phyloP scores from a whole-genome alignment of 805 yeast genomes.

The Candida ortonii region DNA sequence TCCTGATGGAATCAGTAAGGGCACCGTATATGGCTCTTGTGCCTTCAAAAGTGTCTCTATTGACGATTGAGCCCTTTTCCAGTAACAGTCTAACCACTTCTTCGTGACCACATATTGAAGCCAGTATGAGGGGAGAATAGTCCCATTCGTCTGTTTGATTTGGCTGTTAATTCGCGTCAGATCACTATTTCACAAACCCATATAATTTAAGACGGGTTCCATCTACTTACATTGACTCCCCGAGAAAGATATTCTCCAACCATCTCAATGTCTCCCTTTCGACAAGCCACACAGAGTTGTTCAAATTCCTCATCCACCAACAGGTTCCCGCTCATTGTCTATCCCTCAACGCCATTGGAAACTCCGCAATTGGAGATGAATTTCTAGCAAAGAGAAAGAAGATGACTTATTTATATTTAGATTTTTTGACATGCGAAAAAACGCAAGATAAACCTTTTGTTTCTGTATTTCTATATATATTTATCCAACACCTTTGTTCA shows the following conservation, averaged over 20 bases:
- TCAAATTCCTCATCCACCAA: slow-evolving; percentile 33
- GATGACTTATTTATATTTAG: too few species aligned
- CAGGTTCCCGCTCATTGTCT: too few species aligned
- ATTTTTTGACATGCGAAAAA: too few species aligned
- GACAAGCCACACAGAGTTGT: slow-evolving; percentile 62
- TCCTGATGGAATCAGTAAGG: slow-evolving; percentile 60
- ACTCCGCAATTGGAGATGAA: too few species aligned
- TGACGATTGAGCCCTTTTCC: slow-evolving; percentile 71
- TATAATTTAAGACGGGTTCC: slow-evolving; percentile 20
- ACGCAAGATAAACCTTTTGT: too few species aligned
- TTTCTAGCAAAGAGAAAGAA: too few species aligned
- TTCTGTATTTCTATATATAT: too few species aligned
- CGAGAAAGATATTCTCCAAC: slow-evolving; percentile 56
- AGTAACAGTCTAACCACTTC: slow-evolving; percentile 59
- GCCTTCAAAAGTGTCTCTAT: slow-evolving; percentile 79
- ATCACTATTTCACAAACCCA: too few species aligned
- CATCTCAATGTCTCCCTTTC: slow-evolving; percentile 63
- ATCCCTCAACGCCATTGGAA: too few species aligned
- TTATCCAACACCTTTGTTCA: too few species aligned
- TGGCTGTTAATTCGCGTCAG: slow-evolving; percentile 13
- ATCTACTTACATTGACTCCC: slow-evolving; percentile 43
- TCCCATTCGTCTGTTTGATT: slow-evolving; percentile 67
- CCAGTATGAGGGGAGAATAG: slow-evolving; percentile 70
- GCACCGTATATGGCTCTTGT: slow-evolving; percentile 79
- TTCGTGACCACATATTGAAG: slow-evolving; percentile 73